Conservation (phyloP, 352 stramenopile species). For the Globisporangium takayamanum region DNA sequence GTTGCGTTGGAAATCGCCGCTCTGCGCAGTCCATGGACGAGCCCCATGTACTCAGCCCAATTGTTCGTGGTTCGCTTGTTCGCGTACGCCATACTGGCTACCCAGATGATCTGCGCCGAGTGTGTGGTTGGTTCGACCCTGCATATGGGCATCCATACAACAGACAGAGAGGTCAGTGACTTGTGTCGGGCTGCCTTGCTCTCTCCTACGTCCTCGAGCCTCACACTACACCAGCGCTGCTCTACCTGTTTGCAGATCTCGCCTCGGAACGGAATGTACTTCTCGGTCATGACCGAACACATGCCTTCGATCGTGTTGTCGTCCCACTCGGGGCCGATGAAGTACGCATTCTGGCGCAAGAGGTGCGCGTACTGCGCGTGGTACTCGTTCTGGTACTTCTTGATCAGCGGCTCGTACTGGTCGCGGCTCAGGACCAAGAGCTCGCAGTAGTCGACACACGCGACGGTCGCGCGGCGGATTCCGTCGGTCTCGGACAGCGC, state of each 20-base stretch:
- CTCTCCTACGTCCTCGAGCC: background rate
- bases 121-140: too few species aligned
- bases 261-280: constrained; percentile 59
- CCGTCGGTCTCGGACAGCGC: constrained; percentile 62
- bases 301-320: constrained; percentile 78
- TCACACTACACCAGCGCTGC: too few species aligned
- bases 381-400: constrained; percentile 83
- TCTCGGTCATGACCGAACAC: constrained; percentile 82
- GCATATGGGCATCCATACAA: too few species aligned
- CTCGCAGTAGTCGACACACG: constrained; percentile 68
- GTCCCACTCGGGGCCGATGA: constrained; percentile 73
- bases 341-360: constrained; percentile 71
- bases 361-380: constrained; percentile 75
- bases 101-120: too few species aligned
- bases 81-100: too few species aligned
- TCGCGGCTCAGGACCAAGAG: constrained; percentile 67
- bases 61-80: too few species aligned
- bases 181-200: background rate
- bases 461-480: constrained; percentile 62
- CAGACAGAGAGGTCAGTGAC: too few species aligned
- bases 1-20: too few species aligned
- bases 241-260: constrained; percentile 76
- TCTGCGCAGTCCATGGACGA: too few species aligned
- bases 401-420: constrained; percentile 77
- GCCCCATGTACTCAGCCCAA: too few species aligned